Evolutionary conservation across 306 rosid genomes (phyloP).

Genomic region (Cucurbita argyrosperma): DNA sequence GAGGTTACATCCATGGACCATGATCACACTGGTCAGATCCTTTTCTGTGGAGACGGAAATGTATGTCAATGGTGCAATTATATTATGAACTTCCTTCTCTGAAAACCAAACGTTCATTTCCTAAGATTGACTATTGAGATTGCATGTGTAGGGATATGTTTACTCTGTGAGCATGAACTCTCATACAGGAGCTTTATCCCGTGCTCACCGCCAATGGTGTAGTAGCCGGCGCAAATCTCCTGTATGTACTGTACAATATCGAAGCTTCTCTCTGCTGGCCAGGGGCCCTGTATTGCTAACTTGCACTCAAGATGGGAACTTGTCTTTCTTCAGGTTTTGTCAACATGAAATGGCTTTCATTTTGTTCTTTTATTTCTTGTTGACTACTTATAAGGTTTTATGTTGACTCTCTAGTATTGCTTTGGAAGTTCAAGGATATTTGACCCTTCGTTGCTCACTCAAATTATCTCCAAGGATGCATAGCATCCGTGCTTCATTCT

Average conservation of each 20-base stretch:
- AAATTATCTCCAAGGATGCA: conserved; percentile 73
- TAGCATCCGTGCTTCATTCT: conserved; percentile 81
- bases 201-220: conserved; percentile 69
- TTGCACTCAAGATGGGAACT: conserved; percentile 78
- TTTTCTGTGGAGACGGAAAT: conserved; percentile 75
- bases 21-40: conserved; percentile 78
- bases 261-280: conserved; percentile 89
- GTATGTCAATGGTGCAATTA: conserved; percentile 26
- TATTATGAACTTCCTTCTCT: conserved; percentile 4
- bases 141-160: conserved; percentile 57
- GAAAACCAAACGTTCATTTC: conserved; percentile 8
- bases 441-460: conserved; percentile 92
- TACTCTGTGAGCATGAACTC: conserved; percentile 81
- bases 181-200: conserved; percentile 72
- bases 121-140: conserved; percentile 16
- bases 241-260: conserved; percentile 69
- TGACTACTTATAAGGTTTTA: conserved; percentile 14
- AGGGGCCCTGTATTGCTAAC: conserved; percentile 81
- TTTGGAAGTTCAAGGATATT: conserved; percentile 77
- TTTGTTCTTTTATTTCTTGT: conserved; percentile 3
- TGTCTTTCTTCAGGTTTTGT: conserved; percentile 84
- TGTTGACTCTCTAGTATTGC: conserved; percentile 44
- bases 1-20: conserved; percentile 87
- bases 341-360: conserved; percentile 1
- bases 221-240: conserved; percentile 61